phyloP scores from a whole-genome alignment of 805 yeast species.

The Pichia nanzhaoensis region DNA sequence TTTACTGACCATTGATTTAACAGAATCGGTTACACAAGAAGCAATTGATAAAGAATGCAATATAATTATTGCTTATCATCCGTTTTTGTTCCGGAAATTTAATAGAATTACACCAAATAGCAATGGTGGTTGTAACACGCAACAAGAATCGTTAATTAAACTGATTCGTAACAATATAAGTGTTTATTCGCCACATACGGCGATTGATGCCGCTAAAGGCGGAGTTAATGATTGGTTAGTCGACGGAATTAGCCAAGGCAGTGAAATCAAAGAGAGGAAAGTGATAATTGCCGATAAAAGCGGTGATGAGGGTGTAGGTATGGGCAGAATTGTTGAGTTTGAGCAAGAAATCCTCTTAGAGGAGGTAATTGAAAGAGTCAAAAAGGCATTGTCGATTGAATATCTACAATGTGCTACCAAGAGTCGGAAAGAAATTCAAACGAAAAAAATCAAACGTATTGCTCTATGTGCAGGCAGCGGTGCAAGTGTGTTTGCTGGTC shows the following conservation, averaged over 20 bases:
- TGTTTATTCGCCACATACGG: conserved; percentile 94
- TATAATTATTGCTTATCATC: conserved; percentile 82
- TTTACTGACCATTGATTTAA: conserved; percentile 78
- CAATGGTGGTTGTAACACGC: conserved; percentile 26
- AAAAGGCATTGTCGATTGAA: conserved; percentile 43
- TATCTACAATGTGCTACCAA: conserved; percentile 58
- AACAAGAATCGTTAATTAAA: conserved; percentile 67
- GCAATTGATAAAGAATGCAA: conserved; percentile 54
- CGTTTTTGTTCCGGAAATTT: conserved; percentile 86
- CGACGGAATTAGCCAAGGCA: conserved; percentile 38
- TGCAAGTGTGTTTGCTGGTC: conserved; percentile 54
- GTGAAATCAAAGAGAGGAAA: conserved; percentile 18
- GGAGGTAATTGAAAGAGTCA: conserved; percentile 45
- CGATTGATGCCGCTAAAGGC: conserved; percentile 85
- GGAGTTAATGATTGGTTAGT: conserved; percentile 95
- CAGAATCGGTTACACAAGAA: conserved; percentile 77
- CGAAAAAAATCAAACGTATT: conserved; percentile 36
- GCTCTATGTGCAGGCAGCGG: conserved; percentile 98
- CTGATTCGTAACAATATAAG: conserved; percentile 73
- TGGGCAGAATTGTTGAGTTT: conserved; percentile 67
- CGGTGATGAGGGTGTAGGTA: conserved; percentile 55
- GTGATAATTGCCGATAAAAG: conserved; percentile 39
- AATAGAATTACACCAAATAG: conserved; percentile 61
- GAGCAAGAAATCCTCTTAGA: conserved; percentile 35
- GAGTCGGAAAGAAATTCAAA: conserved; percentile 22